Conservation (phyloP, 495 filamentous ascomycete genomes). For the Hypomontagnella submonticulosa region DNA sequence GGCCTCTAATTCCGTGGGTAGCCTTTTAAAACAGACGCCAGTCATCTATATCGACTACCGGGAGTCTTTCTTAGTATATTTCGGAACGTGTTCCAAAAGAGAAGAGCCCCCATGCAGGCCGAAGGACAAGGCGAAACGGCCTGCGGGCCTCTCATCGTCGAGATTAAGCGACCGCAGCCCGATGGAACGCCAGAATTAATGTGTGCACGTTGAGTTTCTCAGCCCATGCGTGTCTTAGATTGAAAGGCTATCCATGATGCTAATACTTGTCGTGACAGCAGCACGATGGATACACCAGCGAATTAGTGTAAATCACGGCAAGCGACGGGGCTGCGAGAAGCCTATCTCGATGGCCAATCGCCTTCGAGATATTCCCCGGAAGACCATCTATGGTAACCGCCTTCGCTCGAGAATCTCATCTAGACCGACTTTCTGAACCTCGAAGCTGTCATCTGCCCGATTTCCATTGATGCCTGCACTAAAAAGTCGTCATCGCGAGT, state of each 20-base stretch:
- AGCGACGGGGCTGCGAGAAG: slow-evolving; percentile 43
- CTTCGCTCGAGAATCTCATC: slow-evolving; percentile 10
- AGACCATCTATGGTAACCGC: slow-evolving; percentile 28
- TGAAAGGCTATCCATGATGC: slow-evolving; percentile 22
- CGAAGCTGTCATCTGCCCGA: slow-evolving; percentile 24
- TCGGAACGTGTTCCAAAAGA: slow-evolving; percentile 25
- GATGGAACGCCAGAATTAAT: slow-evolving; percentile 25
- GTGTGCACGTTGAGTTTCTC: slow-evolving; percentile 36
- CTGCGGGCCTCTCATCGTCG: slow-evolving; percentile 30
- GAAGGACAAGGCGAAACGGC: slow-evolving; percentile 26
- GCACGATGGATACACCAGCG: slow-evolving; percentile 33
- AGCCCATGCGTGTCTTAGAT: slow-evolving; percentile 37
- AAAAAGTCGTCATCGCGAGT: slow-evolving; percentile 33
- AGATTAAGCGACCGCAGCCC: slow-evolving; percentile 40
- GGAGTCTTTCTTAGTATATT: slow-evolving; percentile 9
- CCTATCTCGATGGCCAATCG: slow-evolving; percentile 42
- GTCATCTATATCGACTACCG: slow-evolving; percentile 8
- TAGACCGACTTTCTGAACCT: slow-evolving; percentile 36
- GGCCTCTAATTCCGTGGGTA: slow-evolving; percentile 31
- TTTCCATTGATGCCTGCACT: slow-evolving; percentile 30
- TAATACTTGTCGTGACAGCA: slow-evolving; percentile 24
- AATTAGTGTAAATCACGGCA: slow-evolving; percentile 39
- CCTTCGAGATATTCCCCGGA: slow-evolving; percentile 25
- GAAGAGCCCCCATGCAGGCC: slow-evolving; percentile 19
- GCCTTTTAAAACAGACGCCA: slow-evolving; percentile 37